Base-by-base conservation (phyloP, 2,329 filamentous ascomycete genomes). In the Dactylellina parvicollis region DNA sequence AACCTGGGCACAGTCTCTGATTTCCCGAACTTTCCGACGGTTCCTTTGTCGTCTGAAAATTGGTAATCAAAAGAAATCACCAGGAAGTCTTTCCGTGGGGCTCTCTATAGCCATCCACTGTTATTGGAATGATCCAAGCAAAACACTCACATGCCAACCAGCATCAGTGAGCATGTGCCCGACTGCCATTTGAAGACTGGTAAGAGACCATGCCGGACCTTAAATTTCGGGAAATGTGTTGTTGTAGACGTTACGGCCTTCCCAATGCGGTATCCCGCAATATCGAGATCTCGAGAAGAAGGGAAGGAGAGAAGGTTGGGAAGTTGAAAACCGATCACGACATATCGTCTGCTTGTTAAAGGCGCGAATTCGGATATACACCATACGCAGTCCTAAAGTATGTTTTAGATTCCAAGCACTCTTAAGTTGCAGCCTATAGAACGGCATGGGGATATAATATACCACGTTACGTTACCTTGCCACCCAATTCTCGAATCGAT, bases 321-420 rank as follows among this genome's bases (percentile, higher is more conserved):
- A 62, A 52, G 57, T 49, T 71, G 57, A 32, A 24, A 16, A 55
- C 22, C 24, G 38, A 71, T 71, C 50, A 71, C 66, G 57, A 44
- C 56, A 64, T 71, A 62, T 62, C 55, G 56, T 70, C 49, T 62
- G 65, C 56, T 62, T 38, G 16, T 8, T 36, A 28, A 24, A 52
- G 20, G 40, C 44, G 44, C 18, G n/a, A 50, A 36, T 67, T 52
- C 24, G 47, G 47, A 47, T 42, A 28, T 18, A n/a, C n/a, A n/a
- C n/a, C n/a, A n/a, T 1, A n/a, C 42, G n/a, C 40, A 32, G 38
- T 20, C 12, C 28, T 30, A 62, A 40, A 38, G 40, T 38, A 44
- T 60, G 36, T 49, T 40, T 30, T 14, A 32, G 44, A 28, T 22
- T 54, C 14, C 8, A 47, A 28, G 5, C 24, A 40, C 34, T 56